These are phyloP conservation scores for Sporothrix pseudoabietina DNA, from an alignment of 2,329 filamentous ascomycete genomes.

Conservation along the genomic window DNA sequence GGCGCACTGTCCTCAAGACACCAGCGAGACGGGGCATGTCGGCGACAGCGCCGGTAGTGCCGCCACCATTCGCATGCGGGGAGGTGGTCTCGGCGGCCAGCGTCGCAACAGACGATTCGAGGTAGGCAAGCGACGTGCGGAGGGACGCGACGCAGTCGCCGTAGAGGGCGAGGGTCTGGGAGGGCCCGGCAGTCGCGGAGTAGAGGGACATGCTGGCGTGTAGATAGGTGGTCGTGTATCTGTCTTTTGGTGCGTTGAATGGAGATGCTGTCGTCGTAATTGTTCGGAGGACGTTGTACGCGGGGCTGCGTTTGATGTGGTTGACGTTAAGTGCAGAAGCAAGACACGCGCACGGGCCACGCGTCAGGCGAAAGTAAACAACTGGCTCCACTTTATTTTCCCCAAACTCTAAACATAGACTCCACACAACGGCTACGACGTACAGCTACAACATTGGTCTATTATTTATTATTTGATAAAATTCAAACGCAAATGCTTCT, in stretches of 20 bases:
- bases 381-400: constrained; percentile 9
- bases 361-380: constrained; percentile 10
- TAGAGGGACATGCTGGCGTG: neutral
- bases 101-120: constrained; percentile 62
- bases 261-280: neutral
- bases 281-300: neutral
- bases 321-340: neutral
- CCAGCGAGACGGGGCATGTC: constrained; percentile 60
- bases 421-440: neutral
- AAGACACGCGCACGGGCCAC: constrained; percentile 16
- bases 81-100: constrained; percentile 49
- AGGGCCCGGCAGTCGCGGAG: neutral
- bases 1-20: constrained; percentile 65
- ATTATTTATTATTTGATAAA: neutral
- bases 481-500: constrained; percentile 8
- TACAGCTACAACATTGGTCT: neutral
- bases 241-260: neutral
- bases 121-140: constrained; percentile 61
- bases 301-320: neutral
- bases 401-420: neutral
- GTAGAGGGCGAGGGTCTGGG: constrained; percentile 43
- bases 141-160: constrained; percentile 62
- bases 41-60: constrained; percentile 43
- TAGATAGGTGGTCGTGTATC: neutral
- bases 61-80: neutral